Percentiles rank a stretch among this genome's conserved stretches.
phyloP scores from a whole-genome alignment of 495 filamentous ascomycete species.

The Choiromyces venosus region DNA sequence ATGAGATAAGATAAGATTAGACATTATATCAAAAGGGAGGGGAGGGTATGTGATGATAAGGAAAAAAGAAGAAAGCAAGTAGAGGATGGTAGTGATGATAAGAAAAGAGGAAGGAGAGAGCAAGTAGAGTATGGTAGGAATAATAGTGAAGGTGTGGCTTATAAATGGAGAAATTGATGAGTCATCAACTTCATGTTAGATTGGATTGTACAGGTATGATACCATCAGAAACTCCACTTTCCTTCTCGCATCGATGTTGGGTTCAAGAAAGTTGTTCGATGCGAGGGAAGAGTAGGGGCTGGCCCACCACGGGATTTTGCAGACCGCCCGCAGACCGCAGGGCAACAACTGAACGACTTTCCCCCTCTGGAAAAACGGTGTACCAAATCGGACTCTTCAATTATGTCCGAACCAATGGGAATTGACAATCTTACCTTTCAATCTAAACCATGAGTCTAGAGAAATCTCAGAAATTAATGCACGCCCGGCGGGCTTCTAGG shows the following conservation, averaged over 20 bases:
- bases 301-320: slow-evolving; percentile 27
- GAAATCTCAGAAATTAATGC: background rate
- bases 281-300: slow-evolving; percentile 9
- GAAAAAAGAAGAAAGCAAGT: too few species aligned
- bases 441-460: background rate
- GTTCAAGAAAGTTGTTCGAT: background rate
- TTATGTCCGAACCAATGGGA: background rate
- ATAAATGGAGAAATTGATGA: too few species aligned
- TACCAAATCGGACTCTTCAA: background rate
- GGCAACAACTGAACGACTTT: slow-evolving; percentile 11
- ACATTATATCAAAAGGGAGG: too few species aligned
- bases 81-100: too few species aligned
- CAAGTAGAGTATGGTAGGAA: too few species aligned
- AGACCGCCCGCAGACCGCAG: slow-evolving; percentile 2
- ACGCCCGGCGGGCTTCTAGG: background rate
- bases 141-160: slow-evolving; percentile 5
- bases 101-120: too few species aligned
- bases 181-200: background rate
- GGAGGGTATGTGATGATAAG: too few species aligned
- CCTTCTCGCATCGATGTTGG: background rate
- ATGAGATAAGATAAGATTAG: too few species aligned
- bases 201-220: background rate
- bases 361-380: background rate
- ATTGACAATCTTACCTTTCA: background rate
- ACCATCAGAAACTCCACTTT: background rate